Conservation (phyloP, 305 asterid genomes). For the Fraxinus ornus region DNA sequence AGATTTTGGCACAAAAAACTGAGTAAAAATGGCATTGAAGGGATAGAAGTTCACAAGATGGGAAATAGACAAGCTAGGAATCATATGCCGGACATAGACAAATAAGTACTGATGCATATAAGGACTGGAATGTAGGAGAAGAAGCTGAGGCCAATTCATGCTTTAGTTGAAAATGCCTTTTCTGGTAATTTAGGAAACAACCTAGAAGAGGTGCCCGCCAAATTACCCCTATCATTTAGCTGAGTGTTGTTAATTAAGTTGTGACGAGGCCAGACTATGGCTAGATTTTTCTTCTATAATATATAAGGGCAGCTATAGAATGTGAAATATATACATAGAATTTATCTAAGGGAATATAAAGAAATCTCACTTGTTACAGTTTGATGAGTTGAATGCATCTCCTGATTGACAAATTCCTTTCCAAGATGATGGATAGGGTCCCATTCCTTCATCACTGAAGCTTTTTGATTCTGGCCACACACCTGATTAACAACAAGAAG, state of each 20-base stretch:
- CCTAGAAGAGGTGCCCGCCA: background rate
- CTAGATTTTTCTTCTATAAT: background rate
- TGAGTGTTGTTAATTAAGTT: background rate
- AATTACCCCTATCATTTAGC: background rate
- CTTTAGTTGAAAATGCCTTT: background rate
- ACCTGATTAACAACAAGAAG: conserved; percentile 38
- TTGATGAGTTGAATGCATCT: conserved; percentile 57
- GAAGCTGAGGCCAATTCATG: background rate
- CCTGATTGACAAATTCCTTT: conserved; percentile 82
- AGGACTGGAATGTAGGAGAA: background rate
- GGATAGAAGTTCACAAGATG: conserved; percentile 25
- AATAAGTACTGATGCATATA: background rate
- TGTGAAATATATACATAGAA: no score
- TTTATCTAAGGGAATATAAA: background rate
- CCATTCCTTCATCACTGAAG: conserved; percentile 66
- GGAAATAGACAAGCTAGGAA: background rate
- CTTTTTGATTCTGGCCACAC: conserved; percentile 93
- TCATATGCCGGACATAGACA: background rate
- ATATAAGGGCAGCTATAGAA: background rate
- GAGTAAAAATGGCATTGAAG: background rate
- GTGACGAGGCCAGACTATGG: background rate
- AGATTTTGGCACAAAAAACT: background rate
- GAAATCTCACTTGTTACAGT: conserved; percentile 63
- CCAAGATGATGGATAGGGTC: conserved; percentile 70
- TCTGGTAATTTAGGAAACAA: background rate